Evolutionary conservation across 306 rosid genomes (phyloP).

Genomic region (Rosa persica): DNA sequence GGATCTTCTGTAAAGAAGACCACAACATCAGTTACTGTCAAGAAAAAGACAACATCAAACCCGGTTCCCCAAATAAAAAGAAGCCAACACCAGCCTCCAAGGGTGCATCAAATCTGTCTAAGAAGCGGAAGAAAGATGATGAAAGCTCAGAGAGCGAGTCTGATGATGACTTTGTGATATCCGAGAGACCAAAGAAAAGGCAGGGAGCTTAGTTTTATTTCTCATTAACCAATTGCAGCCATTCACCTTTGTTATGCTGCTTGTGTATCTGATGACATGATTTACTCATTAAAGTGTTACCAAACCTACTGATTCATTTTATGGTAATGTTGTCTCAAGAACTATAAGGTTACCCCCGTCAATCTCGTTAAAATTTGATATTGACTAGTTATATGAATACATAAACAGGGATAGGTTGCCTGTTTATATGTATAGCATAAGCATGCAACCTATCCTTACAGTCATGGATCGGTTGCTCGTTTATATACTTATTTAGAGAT

Average conservation of each 20-base stretch:
- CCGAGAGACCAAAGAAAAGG: conserved; percentile 31
- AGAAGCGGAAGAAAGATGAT: conserved; percentile 51
- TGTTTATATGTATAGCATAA: background rate
- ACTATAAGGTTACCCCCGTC: background rate
- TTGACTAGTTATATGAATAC: background rate
- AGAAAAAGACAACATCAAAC: conserved; percentile 40
- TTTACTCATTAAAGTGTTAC: conserved; percentile 12
- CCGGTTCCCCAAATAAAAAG: conserved; percentile 39
- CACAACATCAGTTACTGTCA: conserved; percentile 36
- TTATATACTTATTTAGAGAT: background rate
- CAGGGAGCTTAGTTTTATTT: conserved; percentile 36
- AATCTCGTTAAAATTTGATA: background rate
- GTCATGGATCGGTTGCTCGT: background rate
- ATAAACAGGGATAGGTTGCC: background rate
- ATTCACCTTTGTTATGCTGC: conserved; percentile 10
- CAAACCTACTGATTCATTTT: background rate
- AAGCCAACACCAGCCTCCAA: conserved; percentile 33
- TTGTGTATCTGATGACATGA: background rate
- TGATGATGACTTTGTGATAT: conserved; percentile 42
- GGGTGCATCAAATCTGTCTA: conserved; percentile 41
- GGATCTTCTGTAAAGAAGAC: conserved; percentile 39
- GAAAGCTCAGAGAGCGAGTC: conserved; percentile 49
- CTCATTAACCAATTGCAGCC: background rate
- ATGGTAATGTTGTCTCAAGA: background rate
- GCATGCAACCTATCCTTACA: background rate